Base-by-base conservation (phyloP, 768 basidiomycete species). In the Kwoniella sp. region DNA sequence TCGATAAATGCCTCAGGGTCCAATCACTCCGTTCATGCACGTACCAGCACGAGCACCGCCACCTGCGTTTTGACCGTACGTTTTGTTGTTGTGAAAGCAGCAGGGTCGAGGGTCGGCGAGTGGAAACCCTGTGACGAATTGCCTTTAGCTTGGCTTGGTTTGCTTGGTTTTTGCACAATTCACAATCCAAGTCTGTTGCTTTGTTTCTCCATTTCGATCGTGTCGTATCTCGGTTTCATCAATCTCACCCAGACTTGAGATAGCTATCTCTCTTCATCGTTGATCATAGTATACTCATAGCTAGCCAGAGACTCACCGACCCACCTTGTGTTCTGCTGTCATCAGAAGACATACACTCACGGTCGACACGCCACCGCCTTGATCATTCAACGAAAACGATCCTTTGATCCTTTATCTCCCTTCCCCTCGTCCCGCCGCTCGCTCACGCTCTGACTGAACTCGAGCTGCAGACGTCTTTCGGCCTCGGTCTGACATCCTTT, bases 361-460 rank as follows among this genome's bases (percentile, higher is more conserved):
- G n/a, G n/a, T n/a, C n/a, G n/a, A n/a, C n/a, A n/a, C n/a, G n/a
- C n/a, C n/a, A n/a, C n/a, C n/a, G n/a, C n/a, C n/a, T n/a, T n/a
- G 50, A 17, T 52, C 11, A 25, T 8, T 52, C 50, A 25, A 52
- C 26, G 0, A n/a, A 34, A 51, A 25, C 34, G 17, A 29, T 22
- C 51, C 38, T 26, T 29, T 56, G 41, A 45, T 34, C 41, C 8
- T 17, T 9, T 11, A 20, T 26, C 1, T 50, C 20, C 58, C 58
- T 51, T 51, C 58, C 48, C 38, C 51, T 54, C 60, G 37, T 17
- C 52, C 34, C 12, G 12, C 22, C 29, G 25, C 31, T n/a, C n/a
- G n/a, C n/a, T n/a, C n/a, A n/a, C n/a, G n/a, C n/a, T n/a, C n/a
- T n/a, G n/a, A n/a, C n/a, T n/a, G n/a, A n/a, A n/a, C n/a, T n/a